Base-by-base conservation (phyloP, 148 eudicot species). In the Rhododendron henanense region DNA sequence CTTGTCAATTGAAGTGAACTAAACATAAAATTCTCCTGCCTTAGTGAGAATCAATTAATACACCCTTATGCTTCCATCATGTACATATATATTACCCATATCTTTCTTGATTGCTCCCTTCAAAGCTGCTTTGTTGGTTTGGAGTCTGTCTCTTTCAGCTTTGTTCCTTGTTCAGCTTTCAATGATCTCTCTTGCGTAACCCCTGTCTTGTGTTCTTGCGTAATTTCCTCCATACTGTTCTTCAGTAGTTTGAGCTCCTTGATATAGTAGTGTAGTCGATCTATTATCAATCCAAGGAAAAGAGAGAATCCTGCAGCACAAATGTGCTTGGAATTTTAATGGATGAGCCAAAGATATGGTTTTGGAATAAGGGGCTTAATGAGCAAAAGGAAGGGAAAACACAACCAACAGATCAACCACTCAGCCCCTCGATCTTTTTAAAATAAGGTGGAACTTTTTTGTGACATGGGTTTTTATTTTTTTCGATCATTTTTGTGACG, bases 281-380 rank as follows among this genome's bases (percentile, higher is more conserved):
- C 87, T 47, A 85, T 85, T 3, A 81, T 10, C 78, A 85, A 81
- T 50, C 83, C 84, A 53, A 85, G 78, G 69, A 85, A 85, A 5
- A 85, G 84, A 16, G 79, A 80, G 77, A 85, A 85, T 81, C 87
- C 87, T 85, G 84, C 69, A 44, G 25, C 74, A 61, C 23, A 63
- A 37, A 23, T 4, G 15, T 21, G 21, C 31, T 10, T 31, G 23
- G 6, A 53, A 53, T 53, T 31, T 81, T 7, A 51, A 28, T 41
- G 80, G 16, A 19, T 41, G 14, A 77, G 13, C 15, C 50, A 19
- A 41, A 77, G 19, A 19, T 44, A 77, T 23, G 25, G 57, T 13
- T 48, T 79, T 79, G 23, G 25, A 41, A 41, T 41, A 77, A 41
- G 9, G 80, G 48, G 80, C 23, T 2, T 35, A 16, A 37, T 69